Conservation (phyloP, 352 stramenopile genomes). For the Detonula confervacea region DNA sequence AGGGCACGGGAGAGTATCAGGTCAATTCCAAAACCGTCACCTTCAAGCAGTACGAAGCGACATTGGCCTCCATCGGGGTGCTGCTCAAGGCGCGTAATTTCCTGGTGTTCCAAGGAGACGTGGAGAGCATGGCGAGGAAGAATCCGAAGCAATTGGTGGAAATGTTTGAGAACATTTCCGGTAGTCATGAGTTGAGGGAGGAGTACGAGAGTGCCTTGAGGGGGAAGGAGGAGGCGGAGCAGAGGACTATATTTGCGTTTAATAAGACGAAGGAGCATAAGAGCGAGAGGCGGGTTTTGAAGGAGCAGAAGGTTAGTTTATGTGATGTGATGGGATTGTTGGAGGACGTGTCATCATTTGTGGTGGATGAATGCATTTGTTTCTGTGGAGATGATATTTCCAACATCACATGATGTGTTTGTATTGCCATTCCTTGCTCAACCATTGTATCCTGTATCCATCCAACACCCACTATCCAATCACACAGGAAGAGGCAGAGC, state of each 20-base stretch:
- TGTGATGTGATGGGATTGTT: slow-evolving; percentile 88
- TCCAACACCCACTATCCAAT: background rate
- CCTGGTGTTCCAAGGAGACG: slow-evolving; percentile 99
- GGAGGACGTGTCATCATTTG: background rate
- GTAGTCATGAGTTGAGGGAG: slow-evolving; percentile 88
- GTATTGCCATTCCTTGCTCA: slow-evolving; percentile 22
- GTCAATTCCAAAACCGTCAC: slow-evolving; percentile 78
- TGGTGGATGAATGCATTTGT: too few relatives aligned
- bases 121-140: slow-evolving; percentile 97
- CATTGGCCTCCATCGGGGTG: slow-evolving; percentile 94
- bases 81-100: slow-evolving; percentile 99
- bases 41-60: slow-evolving; percentile 92
- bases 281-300: slow-evolving; percentile 90
- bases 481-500: slow-evolving; percentile 76
- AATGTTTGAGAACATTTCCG: slow-evolving; percentile 97
- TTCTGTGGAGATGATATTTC: slow-evolving; percentile 51
- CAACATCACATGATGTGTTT: slow-evolving; percentile 24
- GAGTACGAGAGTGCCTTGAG: slow-evolving; percentile 86
- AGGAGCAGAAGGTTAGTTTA: slow-evolving; percentile 88
- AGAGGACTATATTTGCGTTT: slow-evolving; percentile 93
- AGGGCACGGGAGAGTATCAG: slow-evolving; percentile 87
- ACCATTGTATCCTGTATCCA: too few relatives aligned
- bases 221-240: slow-evolving; percentile 93
- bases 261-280: slow-evolving; percentile 96
- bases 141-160: slow-evolving; percentile 94